Evolutionary conservation across 1,284 basidiomycete genomes (phyloP).

Genomic region (Anthracocystis setariae): DNA sequence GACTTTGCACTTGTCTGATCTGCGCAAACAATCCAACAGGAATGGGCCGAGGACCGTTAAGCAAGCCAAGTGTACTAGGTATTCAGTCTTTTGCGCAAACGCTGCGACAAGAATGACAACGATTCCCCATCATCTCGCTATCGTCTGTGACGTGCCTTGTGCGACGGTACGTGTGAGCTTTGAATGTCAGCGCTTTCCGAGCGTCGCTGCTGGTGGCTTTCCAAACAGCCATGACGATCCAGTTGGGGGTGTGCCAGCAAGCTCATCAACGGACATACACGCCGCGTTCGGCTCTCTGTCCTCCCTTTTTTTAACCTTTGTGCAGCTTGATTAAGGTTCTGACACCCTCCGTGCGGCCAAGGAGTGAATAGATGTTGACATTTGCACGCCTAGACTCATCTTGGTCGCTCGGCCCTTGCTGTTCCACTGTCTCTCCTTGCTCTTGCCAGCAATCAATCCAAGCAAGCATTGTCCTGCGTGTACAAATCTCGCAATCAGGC

Average conservation of each 20-base stretch:
- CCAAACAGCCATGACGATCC: not conserved
- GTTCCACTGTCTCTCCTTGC: not conserved
- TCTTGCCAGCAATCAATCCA: not conserved
- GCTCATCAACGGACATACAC: constrained; percentile 1
- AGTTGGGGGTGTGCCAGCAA: not conserved
- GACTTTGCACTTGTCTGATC: not conserved
- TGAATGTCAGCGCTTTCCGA: not conserved
- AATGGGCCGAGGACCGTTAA: constrained; percentile 67
- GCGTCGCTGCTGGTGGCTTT: not conserved
- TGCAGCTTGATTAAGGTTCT: not conserved
- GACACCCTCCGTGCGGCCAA: constrained; percentile 1
- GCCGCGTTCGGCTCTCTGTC: not conserved
- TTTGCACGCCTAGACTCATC: not conserved
- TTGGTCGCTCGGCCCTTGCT: not conserved
- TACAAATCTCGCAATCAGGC: not conserved
- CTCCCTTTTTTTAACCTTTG: not conserved
- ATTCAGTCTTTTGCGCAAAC: constrained; percentile 5
- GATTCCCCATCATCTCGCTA: not conserved
- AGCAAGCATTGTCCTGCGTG: too few relatives aligned
- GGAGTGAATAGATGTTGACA: constrained; percentile 38
- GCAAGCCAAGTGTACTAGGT: not conserved
- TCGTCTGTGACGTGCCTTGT: too few relatives aligned
- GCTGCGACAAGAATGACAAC: constrained; percentile 1
- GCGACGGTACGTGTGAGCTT: too few relatives aligned
- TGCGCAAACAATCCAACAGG: constrained; percentile 23